Base-by-base conservation (phyloP, 768 basidiomycete genomes). In the Hortiboletus flavorubellus region DNA sequence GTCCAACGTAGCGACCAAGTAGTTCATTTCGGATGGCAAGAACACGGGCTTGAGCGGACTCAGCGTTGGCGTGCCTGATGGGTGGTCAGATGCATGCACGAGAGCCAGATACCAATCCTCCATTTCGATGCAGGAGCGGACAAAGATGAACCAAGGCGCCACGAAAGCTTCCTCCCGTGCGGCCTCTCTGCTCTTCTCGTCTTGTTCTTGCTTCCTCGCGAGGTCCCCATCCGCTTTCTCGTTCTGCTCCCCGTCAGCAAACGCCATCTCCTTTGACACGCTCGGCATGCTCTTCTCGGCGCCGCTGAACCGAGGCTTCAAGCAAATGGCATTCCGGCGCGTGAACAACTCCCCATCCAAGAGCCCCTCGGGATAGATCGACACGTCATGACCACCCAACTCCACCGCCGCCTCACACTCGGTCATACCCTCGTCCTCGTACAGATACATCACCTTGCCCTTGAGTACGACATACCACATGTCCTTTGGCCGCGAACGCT, bases 71-170 rank as follows among this genome's bases (percentile, higher is more conserved):
- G 81, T 80, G 53, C 85, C 80, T 1, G 84, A 71, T 30, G 86
- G 82, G 51, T 87, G 72, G 54, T 82, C 76, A 8, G 86, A 84
- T 0, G 88, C 87, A 53, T 92, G 88, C 21, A 93, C 70, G 51
- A 97, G 79, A 0, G 91, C 78, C 35, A 92, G 73, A 68, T 93
- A 93, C 92, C 94, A 98, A 72, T 99, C 96, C 72, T 99, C 97
- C 91, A 98, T 97, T 67, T 93, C 91, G 51, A 86, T 76, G 69
- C 86, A 93, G 30, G 84, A 87, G 58, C 87, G 86, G 18, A 93
- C 85, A 72, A 98, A 98, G 63, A 99, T 84, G 76, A 89, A 99
- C 93, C 94, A 98, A 2, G 93, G 89, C 2, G 83, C 81, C 6
- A 79, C 73, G 49, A 78, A 59, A 1, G 80, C 78, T 67, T 84